Evolutionary conservation across 108 stramenopile species (phyloP), one percentile per base, ranked within the genome.

Genomic region (Conticribra guillardii): DNA sequence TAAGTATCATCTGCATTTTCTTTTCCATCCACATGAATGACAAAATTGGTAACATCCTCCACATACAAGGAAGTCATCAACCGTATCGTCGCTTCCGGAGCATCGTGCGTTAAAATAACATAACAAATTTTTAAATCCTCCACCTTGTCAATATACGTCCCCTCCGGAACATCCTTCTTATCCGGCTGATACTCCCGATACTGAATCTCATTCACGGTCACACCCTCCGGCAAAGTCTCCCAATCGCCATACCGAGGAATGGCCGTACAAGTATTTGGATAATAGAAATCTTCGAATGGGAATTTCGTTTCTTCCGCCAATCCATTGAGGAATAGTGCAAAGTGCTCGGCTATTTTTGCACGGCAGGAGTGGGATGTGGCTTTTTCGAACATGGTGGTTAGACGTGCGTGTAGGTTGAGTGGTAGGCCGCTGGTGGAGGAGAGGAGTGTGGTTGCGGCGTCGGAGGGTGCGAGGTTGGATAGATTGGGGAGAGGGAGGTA

Each of bases 1-100:
- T 93, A 73, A 0, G 90, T 91, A 37, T 83, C 77, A 57, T 92
- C 85, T 31, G 73, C 69, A 31, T 37, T 47, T 62, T 88, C 87
- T 64, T 97, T 97, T 44, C 76, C 93, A 78, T 97, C 96, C 3
- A 97, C 89, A 71, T 97, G 96, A 51, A 97, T 79, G 9, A 97
- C 83, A 76, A 95, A 95, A 4, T 50, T 76, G 15, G 85, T 87
- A 29, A 62, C 66, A 21, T 79, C 73, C 18, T 76, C 71, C 49
- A 94, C 93, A 34, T 88, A 79, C 46, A 97, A 58, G 49, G 82
- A 79, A 48, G 91, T 87, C 53, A 97, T 89, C 45, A 97, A 70
- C 19, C 94, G 91, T 27, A 94, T 94, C 5, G 90, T 91, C 15
- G 85, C 72, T 64, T 83, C 69, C 4, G 93, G 85, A 48, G 87